Base-by-base conservation (phyloP, 192 early-diverging fungal genomes). In the Jimgerdemannia lactiflua region DNA sequence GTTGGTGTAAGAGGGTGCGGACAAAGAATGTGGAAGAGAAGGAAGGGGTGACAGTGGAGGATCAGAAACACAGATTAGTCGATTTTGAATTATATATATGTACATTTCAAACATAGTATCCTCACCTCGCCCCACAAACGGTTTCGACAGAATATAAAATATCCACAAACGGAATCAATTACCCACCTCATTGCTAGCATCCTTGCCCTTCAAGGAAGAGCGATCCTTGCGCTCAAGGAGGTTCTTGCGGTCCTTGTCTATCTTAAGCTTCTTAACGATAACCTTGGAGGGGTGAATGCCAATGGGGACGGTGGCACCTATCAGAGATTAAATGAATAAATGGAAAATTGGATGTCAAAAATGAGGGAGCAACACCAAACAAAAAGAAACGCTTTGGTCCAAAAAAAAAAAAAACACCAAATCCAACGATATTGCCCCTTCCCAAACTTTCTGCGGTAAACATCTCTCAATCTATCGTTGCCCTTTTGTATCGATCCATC, bases 211-310 rank as follows among this genome's bases (percentile, higher is more conserved):
- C 19, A 2, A 6, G 40, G 70, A 42, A 67, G 83, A 72, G 73
- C 84, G 80, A 73, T 86, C 92, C 94, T 99, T 99, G 87, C 97
- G 93, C 79, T 90, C 91, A 68, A 99, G 88, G 78, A 98, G 83
- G 75, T 81, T 83, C 89, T 92, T 90, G 82, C 98, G 94, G 92
- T 98, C 97, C 90, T 96, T 96, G 92, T 97, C 95, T 74, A 98
- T 79, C 92, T 99, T 93, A 80, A 97, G 84, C 82, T 94, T 94
- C 83, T 91, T 97, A 91, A 99, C 91, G 75, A 95, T 90, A 71
- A 99, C 98, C 89, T 99, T 99, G 86, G 97, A 98, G 76, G 98
- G 97, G 91, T 97, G 94, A 86, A 99, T 91, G 77, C 94, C 94
- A 85, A 99, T 89, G 73, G 90, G 91, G 67, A 95, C 94, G 76